Evolutionary conservation across 2,329 filamentous ascomycete genomes (phyloP).

Genomic region (Fusarium sp.): DNA sequence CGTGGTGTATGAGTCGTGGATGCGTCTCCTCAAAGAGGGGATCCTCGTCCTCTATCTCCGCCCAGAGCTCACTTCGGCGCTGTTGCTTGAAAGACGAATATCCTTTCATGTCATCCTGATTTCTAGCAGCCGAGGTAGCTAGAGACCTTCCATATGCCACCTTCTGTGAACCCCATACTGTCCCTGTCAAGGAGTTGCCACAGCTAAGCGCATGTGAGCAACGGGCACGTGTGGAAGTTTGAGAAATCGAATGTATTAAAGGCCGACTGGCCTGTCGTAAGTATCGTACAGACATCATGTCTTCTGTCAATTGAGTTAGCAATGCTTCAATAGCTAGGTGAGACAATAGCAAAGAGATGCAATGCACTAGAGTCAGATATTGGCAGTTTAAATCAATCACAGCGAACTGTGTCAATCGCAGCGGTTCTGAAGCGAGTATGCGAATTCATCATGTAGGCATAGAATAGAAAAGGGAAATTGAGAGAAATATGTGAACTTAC

Average conservation of each 20-base stretch:
- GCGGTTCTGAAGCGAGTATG: slow-evolving; percentile 62
- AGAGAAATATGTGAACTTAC: slow-evolving; percentile 46
- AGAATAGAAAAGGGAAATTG: background rate
- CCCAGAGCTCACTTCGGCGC: slow-evolving; percentile 47
- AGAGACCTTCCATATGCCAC: slow-evolving; percentile 30
- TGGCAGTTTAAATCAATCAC: slow-evolving; percentile 57
- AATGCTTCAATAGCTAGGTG: slow-evolving; percentile 10
- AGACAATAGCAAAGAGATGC: slow-evolving; percentile 17
- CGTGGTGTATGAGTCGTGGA: slow-evolving; percentile 48
- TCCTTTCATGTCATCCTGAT: slow-evolving; percentile 37
- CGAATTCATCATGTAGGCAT: slow-evolving; percentile 54
- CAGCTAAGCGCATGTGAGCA: slow-evolving; percentile 14
- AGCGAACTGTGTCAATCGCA: slow-evolving; percentile 61
- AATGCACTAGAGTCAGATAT: slow-evolving; percentile 48
- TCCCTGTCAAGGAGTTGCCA: slow-evolving; percentile 24
- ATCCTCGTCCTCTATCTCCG: slow-evolving; percentile 49
- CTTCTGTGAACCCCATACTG: slow-evolving; percentile 6
- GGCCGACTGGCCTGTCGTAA: slow-evolving; percentile 51
- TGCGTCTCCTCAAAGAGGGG: slow-evolving; percentile 51
- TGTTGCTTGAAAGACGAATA: slow-evolving; percentile 53
- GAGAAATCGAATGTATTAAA: slow-evolving; percentile 32
- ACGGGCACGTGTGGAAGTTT: slow-evolving; percentile 18
- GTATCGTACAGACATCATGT: slow-evolving; percentile 53
- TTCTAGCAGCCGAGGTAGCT: slow-evolving; percentile 36
- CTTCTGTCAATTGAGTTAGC: slow-evolving; percentile 43